These are phyloP conservation scores for Fusarium falciforme DNA, from an alignment of 2,329 filamentous ascomycete genomes.

Conservation along the genomic window DNA sequence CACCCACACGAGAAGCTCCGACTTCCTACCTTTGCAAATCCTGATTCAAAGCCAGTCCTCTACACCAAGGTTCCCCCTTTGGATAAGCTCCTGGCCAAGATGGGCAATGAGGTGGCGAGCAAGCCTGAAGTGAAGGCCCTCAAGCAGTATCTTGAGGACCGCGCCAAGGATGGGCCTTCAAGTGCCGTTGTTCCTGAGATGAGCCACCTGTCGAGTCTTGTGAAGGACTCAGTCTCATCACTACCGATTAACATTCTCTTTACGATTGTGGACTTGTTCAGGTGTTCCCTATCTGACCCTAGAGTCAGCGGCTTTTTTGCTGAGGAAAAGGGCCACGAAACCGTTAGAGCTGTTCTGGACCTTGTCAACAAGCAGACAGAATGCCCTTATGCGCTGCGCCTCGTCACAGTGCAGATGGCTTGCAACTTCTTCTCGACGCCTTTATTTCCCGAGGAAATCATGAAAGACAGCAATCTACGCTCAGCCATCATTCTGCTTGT, in stretches of 20 bases:
- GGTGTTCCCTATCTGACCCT: conserved; percentile 80
- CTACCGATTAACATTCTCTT: conserved; percentile 78
- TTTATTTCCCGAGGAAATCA: conserved; percentile 74
- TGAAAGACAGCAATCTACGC: conserved; percentile 64
- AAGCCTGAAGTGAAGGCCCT: conserved; percentile 72
- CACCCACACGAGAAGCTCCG: conserved; percentile 81
- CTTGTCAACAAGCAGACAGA: conserved; percentile 66
- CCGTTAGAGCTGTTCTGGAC: conserved; percentile 70
- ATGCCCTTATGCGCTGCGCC: conserved; percentile 83
- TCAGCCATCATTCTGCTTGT: conserved; percentile 74
- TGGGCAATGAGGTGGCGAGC: conserved; percentile 69
- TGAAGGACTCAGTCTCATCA: conserved; percentile 65
- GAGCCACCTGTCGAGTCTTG: conserved; percentile 69
- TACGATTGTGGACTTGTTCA: conserved; percentile 85
- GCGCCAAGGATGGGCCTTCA: conserved; percentile 66
- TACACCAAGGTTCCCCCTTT: conserved; percentile 86
- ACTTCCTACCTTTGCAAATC: conserved; percentile 75
- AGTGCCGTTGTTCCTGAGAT: conserved; percentile 80
- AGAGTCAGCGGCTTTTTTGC: conserved; percentile 86
- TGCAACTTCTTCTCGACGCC: conserved; percentile 87
- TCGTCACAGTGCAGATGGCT: conserved; percentile 84
- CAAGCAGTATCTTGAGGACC: conserved; percentile 76
- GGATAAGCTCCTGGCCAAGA: conserved; percentile 82
- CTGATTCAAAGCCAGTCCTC: conserved; percentile 73
- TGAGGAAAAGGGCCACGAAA: conserved; percentile 75